These are phyloP conservation scores for Colletotrichum sansevieriae DNA, from an alignment of 2,329 filamentous ascomycete genomes.

Conservation along the genomic window DNA sequence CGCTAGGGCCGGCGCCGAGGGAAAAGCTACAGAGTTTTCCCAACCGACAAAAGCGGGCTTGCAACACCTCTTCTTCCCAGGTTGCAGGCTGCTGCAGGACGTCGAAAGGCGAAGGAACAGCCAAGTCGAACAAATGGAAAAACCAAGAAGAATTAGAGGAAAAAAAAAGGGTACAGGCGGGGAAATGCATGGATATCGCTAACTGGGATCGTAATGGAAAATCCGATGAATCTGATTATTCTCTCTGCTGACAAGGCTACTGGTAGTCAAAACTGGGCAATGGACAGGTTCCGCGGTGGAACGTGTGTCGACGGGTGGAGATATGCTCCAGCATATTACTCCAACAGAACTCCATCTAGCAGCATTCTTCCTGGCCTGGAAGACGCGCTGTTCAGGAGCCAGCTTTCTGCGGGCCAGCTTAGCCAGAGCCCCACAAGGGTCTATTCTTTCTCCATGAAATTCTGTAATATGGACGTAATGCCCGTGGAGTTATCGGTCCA, in stretches of 20 bases:
- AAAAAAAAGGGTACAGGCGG: slow-evolving; percentile 17
- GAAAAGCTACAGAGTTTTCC: background rate
- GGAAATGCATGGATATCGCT: slow-evolving; percentile 18
- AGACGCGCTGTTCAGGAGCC: background rate
- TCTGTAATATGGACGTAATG: slow-evolving; percentile 35
- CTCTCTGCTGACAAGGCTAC: background rate
- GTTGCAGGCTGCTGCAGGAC: slow-evolving; percentile 1
- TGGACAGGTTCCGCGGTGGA: slow-evolving; percentile 38
- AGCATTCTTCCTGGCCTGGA: slow-evolving; percentile 17
- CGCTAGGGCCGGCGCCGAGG: slow-evolving; percentile 34
- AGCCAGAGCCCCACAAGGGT: slow-evolving; percentile 7
- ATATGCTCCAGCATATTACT: slow-evolving; percentile 28
- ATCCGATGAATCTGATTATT: slow-evolving; percentile 9
- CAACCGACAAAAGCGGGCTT: no score
- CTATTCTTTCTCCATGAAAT: slow-evolving; percentile 1
- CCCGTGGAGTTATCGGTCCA: slow-evolving; percentile 37
- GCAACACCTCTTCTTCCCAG: background rate
- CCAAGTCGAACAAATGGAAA: no score
- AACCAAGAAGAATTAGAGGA: no score
- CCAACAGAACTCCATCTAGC: slow-evolving; percentile 26
- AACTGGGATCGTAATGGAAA: slow-evolving; percentile 11
- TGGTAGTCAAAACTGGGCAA: slow-evolving; percentile 5
- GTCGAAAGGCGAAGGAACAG: background rate
- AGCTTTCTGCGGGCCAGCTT: slow-evolving; percentile 16
- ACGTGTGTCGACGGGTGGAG: slow-evolving; percentile 35